These are phyloP conservation scores for Suillus discolor DNA, from an alignment of 768 basidiomycete species.

Conservation along the genomic window DNA sequence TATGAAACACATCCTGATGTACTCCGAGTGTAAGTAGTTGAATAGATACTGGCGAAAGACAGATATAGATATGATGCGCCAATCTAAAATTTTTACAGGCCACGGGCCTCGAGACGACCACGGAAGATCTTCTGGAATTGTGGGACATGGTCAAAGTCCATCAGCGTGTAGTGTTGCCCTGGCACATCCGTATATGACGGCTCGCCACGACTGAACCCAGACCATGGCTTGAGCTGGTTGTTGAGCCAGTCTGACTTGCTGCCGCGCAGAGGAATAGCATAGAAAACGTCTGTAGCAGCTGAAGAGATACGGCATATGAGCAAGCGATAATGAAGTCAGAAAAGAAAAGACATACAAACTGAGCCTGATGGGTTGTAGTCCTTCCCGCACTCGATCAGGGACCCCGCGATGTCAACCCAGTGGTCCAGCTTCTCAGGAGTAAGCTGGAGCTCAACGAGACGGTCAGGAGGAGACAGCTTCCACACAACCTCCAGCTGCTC, in stretches of 20 bases:
- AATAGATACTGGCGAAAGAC: background rate
- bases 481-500: slow-evolving; percentile 30
- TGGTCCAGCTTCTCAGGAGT: slow-evolving; percentile 27
- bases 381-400: slow-evolving; percentile 35
- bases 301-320: background rate
- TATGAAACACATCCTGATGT: background rate
- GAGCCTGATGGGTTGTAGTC: slow-evolving; percentile 26
- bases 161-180: slow-evolving; percentile 33
- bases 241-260: slow-evolving; percentile 34
- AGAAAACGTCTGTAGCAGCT: slow-evolving; percentile 28
- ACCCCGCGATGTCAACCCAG: slow-evolving; percentile 33
- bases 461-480: slow-evolving; percentile 31
- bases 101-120: slow-evolving; percentile 26
- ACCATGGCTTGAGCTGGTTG: slow-evolving; percentile 31
- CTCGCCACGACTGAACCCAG: slow-evolving; percentile 24
- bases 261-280: slow-evolving; percentile 29
- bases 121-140: slow-evolving; percentile 34
- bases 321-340: background rate
- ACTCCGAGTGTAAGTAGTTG: background rate
- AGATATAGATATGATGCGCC: background rate
- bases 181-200: slow-evolving; percentile 28
- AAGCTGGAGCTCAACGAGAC: slow-evolving; percentile 30
- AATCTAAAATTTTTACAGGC: slow-evolving; percentile 16
- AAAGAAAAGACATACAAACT: slow-evolving; percentile 23
- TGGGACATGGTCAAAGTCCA: slow-evolving; percentile 34